phyloP scores from a whole-genome alignment of 2,329 filamentous ascomycete genomes.

The Leptographium wingfieldii region DNA sequence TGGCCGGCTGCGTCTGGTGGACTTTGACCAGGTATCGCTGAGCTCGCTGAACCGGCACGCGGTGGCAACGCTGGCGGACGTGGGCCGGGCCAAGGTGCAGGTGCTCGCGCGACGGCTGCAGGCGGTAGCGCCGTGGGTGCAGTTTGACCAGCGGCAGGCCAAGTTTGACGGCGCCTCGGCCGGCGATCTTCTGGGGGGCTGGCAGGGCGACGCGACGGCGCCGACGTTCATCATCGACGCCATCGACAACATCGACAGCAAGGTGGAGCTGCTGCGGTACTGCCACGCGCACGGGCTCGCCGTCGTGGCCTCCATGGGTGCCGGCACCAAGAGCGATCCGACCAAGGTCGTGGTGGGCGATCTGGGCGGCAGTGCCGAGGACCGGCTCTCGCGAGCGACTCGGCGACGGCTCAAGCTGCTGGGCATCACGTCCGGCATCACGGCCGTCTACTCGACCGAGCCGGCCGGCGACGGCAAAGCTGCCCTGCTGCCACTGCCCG shows the following conservation, averaged over 20 bases:
- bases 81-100: slow-evolving; percentile 83
- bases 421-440: slow-evolving; percentile 74
- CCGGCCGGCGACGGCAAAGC: slow-evolving; percentile 85
- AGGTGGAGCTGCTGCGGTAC: slow-evolving; percentile 80
- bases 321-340: slow-evolving; percentile 79
- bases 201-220: slow-evolving; percentile 29
- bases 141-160: slow-evolving; percentile 75
- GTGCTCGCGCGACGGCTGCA: slow-evolving; percentile 69
- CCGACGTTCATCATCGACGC: slow-evolving; percentile 89
- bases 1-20: slow-evolving; percentile 74
- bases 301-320: slow-evolving; percentile 92
- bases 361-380: slow-evolving; percentile 77
- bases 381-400: slow-evolving; percentile 76
- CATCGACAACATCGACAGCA: slow-evolving; percentile 97
- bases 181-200: slow-evolving; percentile 51
- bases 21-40: slow-evolving; percentile 95
- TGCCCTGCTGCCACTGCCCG: slow-evolving; percentile 69
- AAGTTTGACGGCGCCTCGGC: slow-evolving; percentile 64
- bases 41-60: slow-evolving; percentile 94
- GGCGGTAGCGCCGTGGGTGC: slow-evolving; percentile 82
- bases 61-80: slow-evolving; percentile 84
- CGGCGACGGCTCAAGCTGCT: slow-evolving; percentile 63
- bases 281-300: slow-evolving; percentile 66
- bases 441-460: slow-evolving; percentile 86
- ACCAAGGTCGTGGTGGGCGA: slow-evolving; percentile 84